phyloP scores from a whole-genome alignment of 2,329 filamentous ascomycete genomes.

The Sporothrix variecibatus region DNA sequence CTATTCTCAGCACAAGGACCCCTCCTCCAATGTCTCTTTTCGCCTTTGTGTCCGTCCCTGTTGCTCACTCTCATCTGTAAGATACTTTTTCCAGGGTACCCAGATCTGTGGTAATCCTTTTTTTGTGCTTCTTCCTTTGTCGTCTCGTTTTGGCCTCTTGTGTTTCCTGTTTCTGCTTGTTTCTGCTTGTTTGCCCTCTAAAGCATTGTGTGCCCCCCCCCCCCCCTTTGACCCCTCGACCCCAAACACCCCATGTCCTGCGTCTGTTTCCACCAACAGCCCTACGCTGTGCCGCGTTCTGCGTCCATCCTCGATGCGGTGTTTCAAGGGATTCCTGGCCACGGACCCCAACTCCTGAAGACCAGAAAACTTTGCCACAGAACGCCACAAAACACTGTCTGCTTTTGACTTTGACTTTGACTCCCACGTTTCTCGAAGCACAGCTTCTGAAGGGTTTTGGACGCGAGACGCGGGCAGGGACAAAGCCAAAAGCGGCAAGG shows the following conservation, averaged over 20 bases:
- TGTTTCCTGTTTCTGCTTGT: background rate
- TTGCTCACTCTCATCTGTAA: background rate
- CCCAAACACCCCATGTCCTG: background rate
- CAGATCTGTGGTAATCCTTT: background rate
- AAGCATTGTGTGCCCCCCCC: background rate
- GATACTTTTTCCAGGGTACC: background rate
- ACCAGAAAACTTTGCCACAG: background rate
- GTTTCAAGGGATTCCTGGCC: constrained; percentile 10
- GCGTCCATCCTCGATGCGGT: constrained; percentile 7
- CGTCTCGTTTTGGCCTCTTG: background rate
- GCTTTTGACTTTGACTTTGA: too few species aligned
- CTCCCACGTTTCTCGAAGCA: background rate
- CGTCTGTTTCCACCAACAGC: constrained; percentile 3
- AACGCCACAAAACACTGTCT: too few species aligned
- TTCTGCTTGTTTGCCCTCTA: background rate
- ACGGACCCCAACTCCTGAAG: background rate
- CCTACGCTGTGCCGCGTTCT: background rate
- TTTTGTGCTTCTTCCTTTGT: background rate
- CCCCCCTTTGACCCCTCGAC: too few species aligned
- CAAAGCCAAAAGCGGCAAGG: constrained; percentile 15
- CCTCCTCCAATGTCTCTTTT: background rate
- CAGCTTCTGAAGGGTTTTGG: background rate
- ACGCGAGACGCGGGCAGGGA: constrained; percentile 1
- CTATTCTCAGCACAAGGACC: background rate
- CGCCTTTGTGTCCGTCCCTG: background rate